Percentiles rank a stretch among this genome's conserved stretches.
These are phyloP conservation scores for Plasmopara halstedii DNA, from an alignment of 352 stramenopile genomes.

Conservation along the genomic window DNA sequence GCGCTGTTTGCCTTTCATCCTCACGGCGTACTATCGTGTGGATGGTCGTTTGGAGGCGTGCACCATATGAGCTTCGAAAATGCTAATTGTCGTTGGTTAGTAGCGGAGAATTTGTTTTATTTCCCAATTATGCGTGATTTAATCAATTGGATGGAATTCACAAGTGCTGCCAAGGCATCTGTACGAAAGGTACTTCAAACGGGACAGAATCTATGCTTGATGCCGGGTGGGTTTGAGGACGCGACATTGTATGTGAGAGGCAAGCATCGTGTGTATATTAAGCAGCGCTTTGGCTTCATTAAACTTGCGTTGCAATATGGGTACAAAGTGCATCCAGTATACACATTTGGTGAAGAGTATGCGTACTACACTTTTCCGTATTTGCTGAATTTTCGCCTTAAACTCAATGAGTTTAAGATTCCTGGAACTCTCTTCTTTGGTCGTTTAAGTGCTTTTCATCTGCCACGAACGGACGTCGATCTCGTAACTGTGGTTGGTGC, in stretches of 20 bases:
- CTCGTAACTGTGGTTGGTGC: slow-evolving; percentile 85
- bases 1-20: slow-evolving; percentile 48
- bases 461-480: slow-evolving; percentile 65
- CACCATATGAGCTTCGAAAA: slow-evolving; percentile 39
- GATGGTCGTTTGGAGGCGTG: slow-evolving; percentile 42
- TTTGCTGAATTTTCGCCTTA: slow-evolving; percentile 59
- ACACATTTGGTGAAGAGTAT: slow-evolving; percentile 88
- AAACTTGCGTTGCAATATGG: slow-evolving; percentile 86
- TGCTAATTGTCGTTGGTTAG: slow-evolving; percentile 44
- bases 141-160: slow-evolving; percentile 49
- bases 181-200: slow-evolving; percentile 35
- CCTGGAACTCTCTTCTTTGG: slow-evolving; percentile 76
- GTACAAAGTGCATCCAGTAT: slow-evolving; percentile 83
- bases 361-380: slow-evolving; percentile 83
- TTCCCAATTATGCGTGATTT: slow-evolving; percentile 50
- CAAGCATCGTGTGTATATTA: slow-evolving; percentile 85
- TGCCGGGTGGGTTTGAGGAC: slow-evolving; percentile 91
- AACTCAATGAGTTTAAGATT: slow-evolving; percentile 76
- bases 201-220: slow-evolving; percentile 55
- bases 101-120: slow-evolving; percentile 52
- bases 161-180: slow-evolving; percentile 29
- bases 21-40: slow-evolving; percentile 49
- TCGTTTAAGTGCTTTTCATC: slow-evolving; percentile 58
- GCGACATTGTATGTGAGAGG: slow-evolving; percentile 73
- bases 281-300: slow-evolving; percentile 87